Conservation (phyloP, 768 basidiomycete genomes). For the Rossbeevera mucosa region DNA sequence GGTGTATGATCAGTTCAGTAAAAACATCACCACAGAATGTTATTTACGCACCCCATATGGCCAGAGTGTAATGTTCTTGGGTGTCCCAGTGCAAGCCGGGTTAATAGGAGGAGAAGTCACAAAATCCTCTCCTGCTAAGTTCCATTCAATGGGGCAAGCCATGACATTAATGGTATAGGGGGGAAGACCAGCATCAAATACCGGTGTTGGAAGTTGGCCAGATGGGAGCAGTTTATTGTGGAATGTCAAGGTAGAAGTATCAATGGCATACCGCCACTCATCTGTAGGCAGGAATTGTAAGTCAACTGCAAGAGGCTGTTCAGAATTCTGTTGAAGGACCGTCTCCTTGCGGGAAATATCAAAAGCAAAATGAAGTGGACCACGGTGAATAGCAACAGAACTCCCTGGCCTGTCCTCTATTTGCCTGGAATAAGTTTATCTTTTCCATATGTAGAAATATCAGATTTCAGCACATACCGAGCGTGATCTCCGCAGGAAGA, state of each 20-base stretch:
- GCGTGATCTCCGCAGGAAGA: background rate
- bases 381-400: background rate
- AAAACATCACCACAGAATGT: background rate
- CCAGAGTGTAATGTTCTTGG: slow-evolving; percentile 2
- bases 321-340: background rate
- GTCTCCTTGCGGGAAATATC: background rate
- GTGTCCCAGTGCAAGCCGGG: slow-evolving; percentile 40
- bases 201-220: slow-evolving; percentile 10
- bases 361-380: slow-evolving; percentile 2
- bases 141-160: background rate
- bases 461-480: background rate
- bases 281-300: slow-evolving; percentile 2
- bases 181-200: background rate
- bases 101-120: slow-evolving; percentile 37
- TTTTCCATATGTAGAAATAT: background rate
- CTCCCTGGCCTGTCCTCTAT: background rate
- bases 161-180: background rate
- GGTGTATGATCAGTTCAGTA: background rate
- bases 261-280: slow-evolving; percentile 2
- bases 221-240: slow-evolving; percentile 31
- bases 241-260: slow-evolving; percentile 35
- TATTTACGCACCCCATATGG: background rate
- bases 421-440: background rate
- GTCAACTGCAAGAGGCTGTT: slow-evolving; percentile 37
- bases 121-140: background rate